These are phyloP conservation scores for Alloascoidea hylecoeti DNA, from an alignment of 805 yeast species.

Conservation along the genomic window DNA sequence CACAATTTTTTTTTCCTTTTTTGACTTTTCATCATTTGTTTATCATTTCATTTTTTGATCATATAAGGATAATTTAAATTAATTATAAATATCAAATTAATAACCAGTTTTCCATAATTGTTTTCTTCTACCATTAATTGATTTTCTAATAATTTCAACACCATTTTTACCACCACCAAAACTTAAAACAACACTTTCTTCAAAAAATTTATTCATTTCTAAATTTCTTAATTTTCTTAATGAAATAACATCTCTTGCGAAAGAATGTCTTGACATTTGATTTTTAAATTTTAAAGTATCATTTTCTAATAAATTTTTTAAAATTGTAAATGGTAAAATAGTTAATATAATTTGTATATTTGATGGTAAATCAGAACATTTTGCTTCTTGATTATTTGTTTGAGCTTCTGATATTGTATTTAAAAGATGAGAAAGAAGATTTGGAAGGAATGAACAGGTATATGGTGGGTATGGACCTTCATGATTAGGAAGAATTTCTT, in stretches of 20 bases:
- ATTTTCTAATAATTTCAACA: conserved; percentile 11
- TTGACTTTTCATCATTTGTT: no score
- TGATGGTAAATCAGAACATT: no score
- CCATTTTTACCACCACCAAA: conserved; percentile 20
- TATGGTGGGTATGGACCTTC: conserved; percentile 17
- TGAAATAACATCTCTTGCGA: conserved; percentile 15
- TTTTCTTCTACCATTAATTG: conserved; percentile 6
- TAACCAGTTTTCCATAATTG: conserved; percentile 9
- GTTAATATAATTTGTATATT: neutral
- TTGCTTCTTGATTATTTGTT: no score
- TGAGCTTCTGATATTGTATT: conserved; percentile 3
- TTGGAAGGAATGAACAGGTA: conserved; percentile 12
- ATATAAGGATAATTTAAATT: neutral
- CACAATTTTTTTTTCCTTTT: no score
- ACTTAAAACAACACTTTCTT: conserved; percentile 19
- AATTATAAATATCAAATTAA: neutral
- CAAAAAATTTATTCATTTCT: conserved; percentile 7
- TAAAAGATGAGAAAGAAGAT: conserved; percentile 10
- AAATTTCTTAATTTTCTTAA: conserved; percentile 12
- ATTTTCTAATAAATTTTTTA: conserved; percentile 15
- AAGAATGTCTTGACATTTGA: conserved; percentile 16
- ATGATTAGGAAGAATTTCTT: no score
- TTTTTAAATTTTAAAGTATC: conserved; percentile 11
- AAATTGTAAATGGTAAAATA: conserved; percentile 14
- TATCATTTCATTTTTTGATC: no score